These are phyloP conservation scores for Suillus alpinus DNA, from an alignment of 768 basidiomycete genomes.

Conservation along the genomic window DNA sequence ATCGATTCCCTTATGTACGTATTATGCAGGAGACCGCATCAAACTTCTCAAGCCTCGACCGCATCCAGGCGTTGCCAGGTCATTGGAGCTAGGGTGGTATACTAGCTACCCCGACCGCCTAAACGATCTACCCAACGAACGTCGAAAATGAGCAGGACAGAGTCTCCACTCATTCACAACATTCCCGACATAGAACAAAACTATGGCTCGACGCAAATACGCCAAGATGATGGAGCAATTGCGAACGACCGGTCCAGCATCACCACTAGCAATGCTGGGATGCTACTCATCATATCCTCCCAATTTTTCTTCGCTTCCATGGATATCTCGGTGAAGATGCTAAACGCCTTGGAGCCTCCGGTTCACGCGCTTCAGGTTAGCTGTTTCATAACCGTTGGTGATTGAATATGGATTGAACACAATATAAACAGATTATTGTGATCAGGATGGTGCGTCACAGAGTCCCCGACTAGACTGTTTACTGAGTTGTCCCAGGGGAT, in stretches of 20 bases:
- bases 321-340: slow-evolving; percentile 60
- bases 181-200: neutral
- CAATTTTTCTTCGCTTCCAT: slow-evolving; percentile 62
- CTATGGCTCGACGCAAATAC: neutral
- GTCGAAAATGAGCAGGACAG: neutral
- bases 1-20: neutral
- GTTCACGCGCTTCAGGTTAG: slow-evolving; percentile 56
- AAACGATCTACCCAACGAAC: neutral
- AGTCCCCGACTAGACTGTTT: neutral
- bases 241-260: neutral
- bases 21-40: neutral
- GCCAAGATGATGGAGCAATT: neutral
- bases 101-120: neutral
- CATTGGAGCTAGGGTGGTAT: neutral
- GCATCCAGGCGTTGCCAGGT: neutral
- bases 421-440: slow-evolving; percentile 41
- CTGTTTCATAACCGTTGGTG: neutral
- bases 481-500: slow-evolving; percentile 36
- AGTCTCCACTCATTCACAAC: neutral
- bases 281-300: slow-evolving; percentile 54
- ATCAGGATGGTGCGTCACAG: slow-evolving; percentile 53
- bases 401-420: neutral
- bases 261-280: slow-evolving; percentile 46
- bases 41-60: neutral
- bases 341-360: slow-evolving; percentile 56